Conservation (phyloP, 306 rosid genomes). For the Hippophae rhamnoides region DNA sequence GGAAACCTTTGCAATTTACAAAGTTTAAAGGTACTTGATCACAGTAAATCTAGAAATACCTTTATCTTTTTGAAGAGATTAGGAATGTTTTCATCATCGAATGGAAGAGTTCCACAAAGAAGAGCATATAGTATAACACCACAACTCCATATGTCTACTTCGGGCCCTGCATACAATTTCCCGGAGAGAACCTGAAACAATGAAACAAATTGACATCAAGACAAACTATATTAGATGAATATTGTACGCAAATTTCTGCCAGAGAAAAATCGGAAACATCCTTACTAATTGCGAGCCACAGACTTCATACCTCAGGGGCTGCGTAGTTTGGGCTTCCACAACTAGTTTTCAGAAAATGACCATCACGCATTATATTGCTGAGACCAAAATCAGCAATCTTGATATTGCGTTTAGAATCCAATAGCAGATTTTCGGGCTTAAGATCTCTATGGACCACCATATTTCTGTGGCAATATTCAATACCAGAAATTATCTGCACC, state of each 20-base stretch:
- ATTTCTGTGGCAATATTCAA: slow-evolving; percentile 95
- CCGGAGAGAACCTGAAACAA: slow-evolving; percentile 41
- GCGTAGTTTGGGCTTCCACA: slow-evolving; percentile 98
- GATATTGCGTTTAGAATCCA: slow-evolving; percentile 78
- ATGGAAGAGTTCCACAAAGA: slow-evolving; percentile 90
- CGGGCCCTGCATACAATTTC: slow-evolving; percentile 51
- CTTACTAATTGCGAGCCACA: no score
- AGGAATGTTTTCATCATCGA: slow-evolving; percentile 80
- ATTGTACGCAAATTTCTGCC: not conserved
- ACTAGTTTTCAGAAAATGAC: slow-evolving; percentile 88
- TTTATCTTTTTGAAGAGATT: slow-evolving; percentile 73
- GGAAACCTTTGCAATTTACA: no score
- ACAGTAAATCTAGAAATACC: slow-evolving; percentile 27
- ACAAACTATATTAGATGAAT: not conserved
- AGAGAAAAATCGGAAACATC: not conserved
- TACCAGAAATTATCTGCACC: slow-evolving; percentile 83
- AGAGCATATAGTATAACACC: slow-evolving; percentile 91
- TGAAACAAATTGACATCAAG: not conserved
- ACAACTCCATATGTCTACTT: slow-evolving; percentile 62
- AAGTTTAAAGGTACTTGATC: not conserved
- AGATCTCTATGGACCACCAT: slow-evolving; percentile 95
- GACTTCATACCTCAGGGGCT: slow-evolving; percentile 71
- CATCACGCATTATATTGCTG: slow-evolving; percentile 93
- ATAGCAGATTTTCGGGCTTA: slow-evolving; percentile 84
- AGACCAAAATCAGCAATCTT: slow-evolving; percentile 96